Percentiles rank a stretch among this genome's conserved stretches.
Conservation (phyloP, 2,329 filamentous ascomycete species). For the Nemania bipapillata region DNA sequence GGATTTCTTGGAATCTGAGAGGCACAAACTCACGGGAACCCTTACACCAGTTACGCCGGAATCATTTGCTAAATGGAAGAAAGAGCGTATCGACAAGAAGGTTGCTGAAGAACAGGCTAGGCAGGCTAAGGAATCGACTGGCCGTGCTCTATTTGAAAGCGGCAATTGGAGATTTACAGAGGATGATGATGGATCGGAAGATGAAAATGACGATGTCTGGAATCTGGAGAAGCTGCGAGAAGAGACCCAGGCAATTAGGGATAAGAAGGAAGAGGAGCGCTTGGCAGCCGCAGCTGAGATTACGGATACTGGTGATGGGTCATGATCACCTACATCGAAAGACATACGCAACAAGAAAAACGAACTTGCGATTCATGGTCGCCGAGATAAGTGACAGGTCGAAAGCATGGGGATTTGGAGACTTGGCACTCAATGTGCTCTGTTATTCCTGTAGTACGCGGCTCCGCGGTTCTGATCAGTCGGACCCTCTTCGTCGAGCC, state of each 20-base stretch:
- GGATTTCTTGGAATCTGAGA: conserved; percentile 95
- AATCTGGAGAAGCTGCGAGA: conserved; percentile 83
- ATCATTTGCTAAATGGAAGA: conserved; percentile 96
- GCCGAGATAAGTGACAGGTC: conserved; percentile 38
- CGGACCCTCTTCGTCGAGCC: conserved; percentile 38
- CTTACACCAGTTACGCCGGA: conserved; percentile 95
- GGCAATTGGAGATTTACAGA: conserved; percentile 85
- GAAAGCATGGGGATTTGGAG: conserved; percentile 27
- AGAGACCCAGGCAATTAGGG: conserved; percentile 82
- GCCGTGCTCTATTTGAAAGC: conserved; percentile 93
- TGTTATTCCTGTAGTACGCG: conserved; percentile 26
- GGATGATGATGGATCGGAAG: conserved; percentile 69
- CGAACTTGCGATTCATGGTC: conserved; percentile 3
- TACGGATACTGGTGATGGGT: conserved; percentile 55
- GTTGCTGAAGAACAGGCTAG: conserved; percentile 89
- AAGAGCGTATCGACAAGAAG: conserved; percentile 93
- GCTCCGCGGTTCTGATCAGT: conserved; percentile 32
- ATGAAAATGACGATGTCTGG: conserved; percentile 69
- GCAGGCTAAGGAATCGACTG: conserved; percentile 93
- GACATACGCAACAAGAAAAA: conserved; percentile 26
- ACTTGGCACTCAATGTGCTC: conserved; percentile 13
- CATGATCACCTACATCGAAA: conserved; percentile 24
- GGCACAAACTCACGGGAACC: conserved; percentile 90
- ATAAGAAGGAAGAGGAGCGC: conserved; percentile 81
- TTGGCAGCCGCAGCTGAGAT: conserved; percentile 54